phyloP scores from a whole-genome alignment of 2,329 filamentous ascomycete species.

The Alternaria longipes region DNA sequence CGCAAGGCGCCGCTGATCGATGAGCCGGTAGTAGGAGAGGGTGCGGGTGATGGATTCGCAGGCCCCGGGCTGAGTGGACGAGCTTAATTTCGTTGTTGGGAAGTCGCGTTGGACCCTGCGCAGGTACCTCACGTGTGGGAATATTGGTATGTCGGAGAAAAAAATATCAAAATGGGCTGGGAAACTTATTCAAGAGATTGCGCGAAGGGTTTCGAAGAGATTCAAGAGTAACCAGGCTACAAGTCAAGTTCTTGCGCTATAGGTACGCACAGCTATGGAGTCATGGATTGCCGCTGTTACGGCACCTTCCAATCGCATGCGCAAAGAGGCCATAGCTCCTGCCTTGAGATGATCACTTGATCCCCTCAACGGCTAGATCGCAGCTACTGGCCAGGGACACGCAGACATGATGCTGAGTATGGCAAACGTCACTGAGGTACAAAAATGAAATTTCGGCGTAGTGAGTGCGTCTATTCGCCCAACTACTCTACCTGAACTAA shows the following conservation, averaged over 20 bases:
- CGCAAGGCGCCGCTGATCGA: conserved; percentile 29
- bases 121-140: conserved; percentile 22
- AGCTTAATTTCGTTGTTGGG: conserved; percentile 27
- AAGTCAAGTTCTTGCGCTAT: conserved; percentile 17
- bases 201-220: conserved; percentile 6
- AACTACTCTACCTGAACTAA: conserved; percentile 34
- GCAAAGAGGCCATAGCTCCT: conserved; percentile 24
- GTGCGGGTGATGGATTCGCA: conserved; percentile 38
- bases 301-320: conserved; percentile 21
- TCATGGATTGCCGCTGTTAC: conserved; percentile 25
- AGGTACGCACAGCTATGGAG: conserved; percentile 22
- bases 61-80: conserved; percentile 35
- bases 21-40: conserved; percentile 25
- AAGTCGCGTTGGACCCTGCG: conserved; percentile 22
- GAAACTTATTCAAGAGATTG: conserved; percentile 8
- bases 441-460: conserved; percentile 7
- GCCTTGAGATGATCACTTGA: conserved; percentile 10
- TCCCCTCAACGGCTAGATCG: conserved; percentile 7
- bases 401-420: background rate
- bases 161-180: conserved; percentile 9
- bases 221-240: conserved; percentile 2
- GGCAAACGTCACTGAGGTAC: background rate
- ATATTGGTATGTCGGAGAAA: conserved; percentile 6
- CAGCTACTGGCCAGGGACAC: background rate
- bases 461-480: conserved; percentile 35